Evolutionary conservation across 177 flowering plant species (phyloP).

Genomic region (Vitis hybrid): DNA sequence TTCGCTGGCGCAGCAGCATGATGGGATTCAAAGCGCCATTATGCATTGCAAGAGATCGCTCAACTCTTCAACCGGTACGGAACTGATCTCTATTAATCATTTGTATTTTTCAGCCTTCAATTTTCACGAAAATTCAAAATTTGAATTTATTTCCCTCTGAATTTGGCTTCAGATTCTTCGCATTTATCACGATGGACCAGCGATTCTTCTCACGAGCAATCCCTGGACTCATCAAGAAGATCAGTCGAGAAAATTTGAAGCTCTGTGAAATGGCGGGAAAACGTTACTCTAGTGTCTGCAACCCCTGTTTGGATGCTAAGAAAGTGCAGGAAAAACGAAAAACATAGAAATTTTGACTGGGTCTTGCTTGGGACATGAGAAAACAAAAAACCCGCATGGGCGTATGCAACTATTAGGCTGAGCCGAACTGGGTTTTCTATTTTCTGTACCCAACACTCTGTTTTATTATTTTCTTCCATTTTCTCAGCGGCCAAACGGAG

Average conservation of each 20-base stretch:
- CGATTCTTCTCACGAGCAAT: constrained; percentile 11
- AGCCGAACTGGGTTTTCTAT: no score
- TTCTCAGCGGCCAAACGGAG: background rate
- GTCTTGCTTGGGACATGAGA: no score
- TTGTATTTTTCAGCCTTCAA: background rate
- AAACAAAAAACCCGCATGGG: no score
- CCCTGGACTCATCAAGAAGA: constrained; percentile 15
- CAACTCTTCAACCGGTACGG: constrained; percentile 38
- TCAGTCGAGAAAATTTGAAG: constrained; percentile 15
- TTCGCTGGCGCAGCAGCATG: constrained; percentile 46
- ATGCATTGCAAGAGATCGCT: constrained; percentile 59
- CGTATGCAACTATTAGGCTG: no score
- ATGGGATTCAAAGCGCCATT: constrained; percentile 68
- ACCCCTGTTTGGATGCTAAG: background rate
- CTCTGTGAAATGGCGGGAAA: constrained; percentile 1
- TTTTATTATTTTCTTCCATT: no score
- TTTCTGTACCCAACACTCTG: no score
- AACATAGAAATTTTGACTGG: background rate
- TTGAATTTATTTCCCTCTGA: background rate
- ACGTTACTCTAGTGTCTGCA: background rate
- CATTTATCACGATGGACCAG: constrained; percentile 10
- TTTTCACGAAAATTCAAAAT: no score
- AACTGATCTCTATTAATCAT: background rate
- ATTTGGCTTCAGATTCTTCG: constrained; percentile 9
- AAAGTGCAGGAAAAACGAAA: background rate